Percentiles rank a stretch among this genome's conserved stretches.
phyloP scores from a whole-genome alignment of 768 basidiomycete genomes.

The Boletus rubroflammeus region DNA sequence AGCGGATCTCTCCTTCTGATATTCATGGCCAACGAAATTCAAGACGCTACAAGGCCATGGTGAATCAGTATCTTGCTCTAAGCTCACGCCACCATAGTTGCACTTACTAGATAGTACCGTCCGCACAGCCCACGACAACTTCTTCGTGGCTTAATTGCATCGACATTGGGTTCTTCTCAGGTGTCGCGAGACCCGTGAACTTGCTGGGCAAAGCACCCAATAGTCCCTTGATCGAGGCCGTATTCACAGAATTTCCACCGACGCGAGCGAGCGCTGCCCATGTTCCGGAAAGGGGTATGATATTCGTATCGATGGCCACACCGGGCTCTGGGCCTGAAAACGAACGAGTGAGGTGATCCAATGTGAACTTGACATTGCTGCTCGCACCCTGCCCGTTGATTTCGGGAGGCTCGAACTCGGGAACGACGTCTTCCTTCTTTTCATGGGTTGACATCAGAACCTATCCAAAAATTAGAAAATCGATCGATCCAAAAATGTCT shows the following conservation, averaged over 20 bases:
- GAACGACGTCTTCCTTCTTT: constrained; percentile 41
- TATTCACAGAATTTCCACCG: constrained; percentile 32
- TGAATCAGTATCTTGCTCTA: constrained; percentile 9
- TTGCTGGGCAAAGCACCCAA: constrained; percentile 60
- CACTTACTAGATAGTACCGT: constrained; percentile 86
- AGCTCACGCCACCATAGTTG: neutral
- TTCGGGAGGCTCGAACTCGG: constrained; percentile 19
- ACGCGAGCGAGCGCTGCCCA: constrained; percentile 65
- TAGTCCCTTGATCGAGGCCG: constrained; percentile 48
- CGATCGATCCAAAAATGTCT: neutral
- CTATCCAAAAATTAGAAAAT: constrained; percentile 34
- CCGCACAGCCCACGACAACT: constrained; percentile 87
- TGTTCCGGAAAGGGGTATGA: constrained; percentile 66
- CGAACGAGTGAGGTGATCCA: constrained; percentile 12
- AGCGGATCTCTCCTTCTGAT: constrained; percentile 34
- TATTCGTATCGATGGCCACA: constrained; percentile 62
- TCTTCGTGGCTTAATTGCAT: constrained; percentile 91
- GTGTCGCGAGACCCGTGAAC: constrained; percentile 76
- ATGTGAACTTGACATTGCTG: neutral
- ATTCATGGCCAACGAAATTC: constrained; percentile 59
- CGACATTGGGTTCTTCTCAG: constrained; percentile 93
- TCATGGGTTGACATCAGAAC: constrained; percentile 82
- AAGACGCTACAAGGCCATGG: constrained; percentile 41
- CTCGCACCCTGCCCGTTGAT: constrained; percentile 6
- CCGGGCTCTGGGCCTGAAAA: constrained; percentile 28